A percentile compares a stretch with the other conserved stretches of the same genome.
Evolutionary conservation across 176 grass and related monocot species (phyloP).

Genomic region (Triticum timopheevii): DNA sequence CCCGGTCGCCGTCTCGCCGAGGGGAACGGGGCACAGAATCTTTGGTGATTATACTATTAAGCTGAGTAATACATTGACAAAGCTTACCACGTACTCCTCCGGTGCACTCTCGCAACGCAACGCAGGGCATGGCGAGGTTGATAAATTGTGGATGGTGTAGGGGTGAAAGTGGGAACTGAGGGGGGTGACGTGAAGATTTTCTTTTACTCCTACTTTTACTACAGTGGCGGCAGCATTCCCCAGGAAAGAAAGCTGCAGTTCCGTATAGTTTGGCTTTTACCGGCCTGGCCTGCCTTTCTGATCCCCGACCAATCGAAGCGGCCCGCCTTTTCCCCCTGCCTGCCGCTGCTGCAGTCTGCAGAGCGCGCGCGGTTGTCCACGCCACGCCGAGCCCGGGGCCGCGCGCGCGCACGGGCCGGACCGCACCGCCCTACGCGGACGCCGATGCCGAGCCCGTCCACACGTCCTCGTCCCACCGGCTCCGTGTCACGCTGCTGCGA

Average conservation of each 20-base stretch:
- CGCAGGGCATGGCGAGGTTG: background rate
- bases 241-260: slow-evolving; percentile 36
- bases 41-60: slow-evolving; percentile 10
- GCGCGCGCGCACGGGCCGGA: background rate
- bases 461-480: background rate
- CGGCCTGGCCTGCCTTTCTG: slow-evolving; percentile 2
- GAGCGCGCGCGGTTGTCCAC: background rate
- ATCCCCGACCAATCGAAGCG: slow-evolving; percentile 38
- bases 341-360: background rate
- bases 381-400: background rate
- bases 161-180: background rate
- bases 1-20: slow-evolving; percentile 16
- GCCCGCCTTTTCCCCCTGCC: background rate
- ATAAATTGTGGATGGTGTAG: background rate
- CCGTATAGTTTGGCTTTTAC: slow-evolving; percentile 49
- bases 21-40: slow-evolving; percentile 28
- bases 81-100: background rate
- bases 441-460: background rate
- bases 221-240: slow-evolving; percentile 19
- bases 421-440: background rate
- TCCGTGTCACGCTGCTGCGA: background rate
- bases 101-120: background rate
- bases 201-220: background rate
- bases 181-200: background rate
- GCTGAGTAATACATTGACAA: background rate